Evolutionary conservation across 805 yeast genomes (phyloP), one percentile per base, ranked within the genome.

Genomic region (Candida adriatica): DNA sequence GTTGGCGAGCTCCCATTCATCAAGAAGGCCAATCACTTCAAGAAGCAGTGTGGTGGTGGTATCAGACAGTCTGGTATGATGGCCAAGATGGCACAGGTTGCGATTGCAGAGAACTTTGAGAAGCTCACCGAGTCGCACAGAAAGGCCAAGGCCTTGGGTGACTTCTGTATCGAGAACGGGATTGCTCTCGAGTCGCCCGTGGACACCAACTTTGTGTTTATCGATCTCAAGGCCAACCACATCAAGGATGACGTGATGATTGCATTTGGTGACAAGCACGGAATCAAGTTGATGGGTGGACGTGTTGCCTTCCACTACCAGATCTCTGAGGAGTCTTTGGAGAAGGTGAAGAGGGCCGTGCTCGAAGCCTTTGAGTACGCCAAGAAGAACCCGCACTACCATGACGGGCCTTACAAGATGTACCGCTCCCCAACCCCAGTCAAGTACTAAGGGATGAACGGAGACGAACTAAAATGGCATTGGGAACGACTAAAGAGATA

Each of bases 41-140:
- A 81, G 47, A 88, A 88, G 50, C 96, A 90, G 61, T 73, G 73
- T 43, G 97, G 97, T 52, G 96, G 96, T 46, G 96, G 96, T 39
- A 74, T 88, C 30, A 70, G 96, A 53, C 97, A 88, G 60, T 67
- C 82, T 27, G 96, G 96, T 30, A 55, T 83, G 51, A 62, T 88
- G 41, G 66, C 94, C 2, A 62, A 73, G 29, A 87, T 90, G 83
- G 96, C 95, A 2, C 55, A 64, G 6, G 65, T 68, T 29, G 94
- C 94, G 13, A 66, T 90, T 30, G 76, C 82, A 35, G 76, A 78
- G 38, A 83, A 83, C 51, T 62, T 73, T 17, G 64, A 72, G 31
- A 68, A 64, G 34, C 50, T 77, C 31, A 39, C 48, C 18, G 51
- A 53, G 25, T 62, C 76, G 13, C 83, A 77, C 48, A 53, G 53